Conservation (phyloP, 2,329 filamentous ascomycete genomes). For the Neocucurbitaria cava region DNA sequence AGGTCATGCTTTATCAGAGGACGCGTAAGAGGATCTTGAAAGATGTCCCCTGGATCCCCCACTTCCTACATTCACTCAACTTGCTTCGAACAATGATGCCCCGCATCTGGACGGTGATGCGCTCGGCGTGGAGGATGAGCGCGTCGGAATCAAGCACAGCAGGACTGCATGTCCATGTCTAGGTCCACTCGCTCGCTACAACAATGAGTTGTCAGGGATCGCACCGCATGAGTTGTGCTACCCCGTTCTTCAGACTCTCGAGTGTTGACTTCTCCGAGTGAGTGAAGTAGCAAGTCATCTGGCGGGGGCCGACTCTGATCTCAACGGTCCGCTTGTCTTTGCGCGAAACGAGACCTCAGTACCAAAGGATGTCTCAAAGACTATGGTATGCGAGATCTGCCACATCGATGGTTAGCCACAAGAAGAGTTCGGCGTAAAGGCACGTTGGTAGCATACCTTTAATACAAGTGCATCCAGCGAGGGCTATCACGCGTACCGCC, state of each 20-base stretch:
- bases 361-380: background rate
- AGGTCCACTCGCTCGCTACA: background rate
- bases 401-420: background rate
- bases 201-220: slow-evolving; percentile 7
- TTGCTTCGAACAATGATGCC: background rate
- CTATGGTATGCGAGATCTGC: background rate
- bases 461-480: slow-evolving; percentile 6
- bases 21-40: background rate
- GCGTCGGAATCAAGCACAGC: slow-evolving; percentile 3
- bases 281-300: slow-evolving; percentile 5
- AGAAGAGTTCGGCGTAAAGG: background rate
- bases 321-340: background rate
- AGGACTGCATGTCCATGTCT: background rate
- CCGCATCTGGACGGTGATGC: slow-evolving; percentile 1
- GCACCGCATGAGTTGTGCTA: slow-evolving; percentile 21
- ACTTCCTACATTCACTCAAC: slow-evolving; percentile 10
- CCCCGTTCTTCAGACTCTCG: slow-evolving; percentile 9
- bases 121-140: slow-evolving; percentile 1
- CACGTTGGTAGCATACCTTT: slow-evolving; percentile 1
- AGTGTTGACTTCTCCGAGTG: slow-evolving; percentile 12
- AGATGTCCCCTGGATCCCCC: slow-evolving; percentile 1
- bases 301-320: background rate
- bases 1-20: background rate
- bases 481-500: background rate
- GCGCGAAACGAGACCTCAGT: background rate